Evolutionary conservation across 73 alveolate genomes (phyloP).

Genomic region (Stentor coeruleus): DNA sequence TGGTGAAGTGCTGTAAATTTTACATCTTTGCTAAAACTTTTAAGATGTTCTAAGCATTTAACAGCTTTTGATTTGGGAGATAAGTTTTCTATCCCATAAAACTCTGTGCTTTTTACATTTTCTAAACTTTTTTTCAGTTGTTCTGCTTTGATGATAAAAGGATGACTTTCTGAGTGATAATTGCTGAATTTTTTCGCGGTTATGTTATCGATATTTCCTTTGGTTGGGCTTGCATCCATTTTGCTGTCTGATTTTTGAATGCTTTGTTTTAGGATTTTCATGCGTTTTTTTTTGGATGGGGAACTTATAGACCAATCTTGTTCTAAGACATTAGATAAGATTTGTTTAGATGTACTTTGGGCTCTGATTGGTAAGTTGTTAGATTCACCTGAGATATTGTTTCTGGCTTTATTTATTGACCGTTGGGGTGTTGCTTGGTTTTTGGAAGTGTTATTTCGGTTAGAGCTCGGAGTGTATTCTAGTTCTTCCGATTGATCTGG

Average conservation of each 20-base stretch:
- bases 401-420: background rate
- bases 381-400: background rate
- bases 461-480: background rate
- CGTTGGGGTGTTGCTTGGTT: background rate
- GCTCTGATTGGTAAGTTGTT: background rate
- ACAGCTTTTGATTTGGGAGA: background rate
- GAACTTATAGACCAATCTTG: slow-evolving; percentile 17
- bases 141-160: slow-evolving; percentile 11
- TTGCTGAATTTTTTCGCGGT: slow-evolving; percentile 16
- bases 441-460: background rate
- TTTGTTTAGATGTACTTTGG: background rate
- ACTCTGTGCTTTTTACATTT: background rate
- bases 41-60: background rate
- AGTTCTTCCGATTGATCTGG: slow-evolving; percentile 17
- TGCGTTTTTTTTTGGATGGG: slow-evolving; percentile 17
- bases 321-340: slow-evolving; percentile 18
- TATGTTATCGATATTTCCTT: slow-evolving; percentile 13
- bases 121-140: background rate
- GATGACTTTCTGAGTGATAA: slow-evolving; percentile 1
- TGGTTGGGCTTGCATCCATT: background rate
- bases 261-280: background rate
- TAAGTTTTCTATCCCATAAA: background rate
- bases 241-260: background rate
- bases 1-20: background rate
- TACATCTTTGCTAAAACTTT: slow-evolving; percentile 5